A percentile compares a stretch with the other conserved stretches of the same genome.
phyloP scores from a whole-genome alignment of 192 early-diverging fungal genomes.

The Coemansia sp. region DNA sequence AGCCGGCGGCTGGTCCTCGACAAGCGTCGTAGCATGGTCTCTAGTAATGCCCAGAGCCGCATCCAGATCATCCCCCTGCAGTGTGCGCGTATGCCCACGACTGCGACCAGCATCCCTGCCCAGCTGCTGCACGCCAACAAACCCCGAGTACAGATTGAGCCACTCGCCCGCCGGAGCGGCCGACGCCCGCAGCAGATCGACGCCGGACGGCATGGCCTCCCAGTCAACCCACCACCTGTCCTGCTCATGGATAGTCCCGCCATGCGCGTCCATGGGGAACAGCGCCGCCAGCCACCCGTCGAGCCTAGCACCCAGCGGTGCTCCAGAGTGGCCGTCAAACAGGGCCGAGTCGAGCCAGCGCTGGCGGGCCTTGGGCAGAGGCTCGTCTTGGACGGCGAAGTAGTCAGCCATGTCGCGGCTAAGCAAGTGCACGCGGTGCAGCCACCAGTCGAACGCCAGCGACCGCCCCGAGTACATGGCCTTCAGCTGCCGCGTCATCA shows the following conservation, averaged over 20 bases:
- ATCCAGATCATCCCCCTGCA: constrained; percentile 28
- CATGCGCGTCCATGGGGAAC: constrained; percentile 27
- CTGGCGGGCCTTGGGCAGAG: constrained; percentile 13
- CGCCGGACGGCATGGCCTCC: constrained; percentile 41
- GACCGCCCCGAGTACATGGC: constrained; percentile 12
- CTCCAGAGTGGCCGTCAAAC: constrained; percentile 42
- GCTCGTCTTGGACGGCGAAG: constrained; percentile 41
- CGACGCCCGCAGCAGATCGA: constrained; percentile 32
- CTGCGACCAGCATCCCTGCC: neutral
- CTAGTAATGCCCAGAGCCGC: constrained; percentile 16
- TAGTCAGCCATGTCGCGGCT: constrained; percentile 46
- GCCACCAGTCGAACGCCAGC: constrained; percentile 45
- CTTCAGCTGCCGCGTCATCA: constrained; percentile 43
- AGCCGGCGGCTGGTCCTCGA: constrained; percentile 8
- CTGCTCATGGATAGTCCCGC: constrained; percentile 20
- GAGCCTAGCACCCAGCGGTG: constrained; percentile 16
- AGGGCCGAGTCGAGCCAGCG: constrained; percentile 35
- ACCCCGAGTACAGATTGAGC: constrained; percentile 46
- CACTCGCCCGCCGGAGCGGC: neutral
- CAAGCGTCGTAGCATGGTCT: constrained; percentile 27
- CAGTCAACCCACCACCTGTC: constrained; percentile 35
- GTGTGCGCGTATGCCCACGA: constrained; percentile 16
- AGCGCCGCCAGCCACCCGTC: constrained; percentile 49
- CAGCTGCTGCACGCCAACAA: constrained; percentile 47
- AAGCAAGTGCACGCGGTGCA: constrained; percentile 43